Evolutionary conservation across 2,329 filamentous ascomycete genomes (phyloP).

Genomic region (Eutypa lata): DNA sequence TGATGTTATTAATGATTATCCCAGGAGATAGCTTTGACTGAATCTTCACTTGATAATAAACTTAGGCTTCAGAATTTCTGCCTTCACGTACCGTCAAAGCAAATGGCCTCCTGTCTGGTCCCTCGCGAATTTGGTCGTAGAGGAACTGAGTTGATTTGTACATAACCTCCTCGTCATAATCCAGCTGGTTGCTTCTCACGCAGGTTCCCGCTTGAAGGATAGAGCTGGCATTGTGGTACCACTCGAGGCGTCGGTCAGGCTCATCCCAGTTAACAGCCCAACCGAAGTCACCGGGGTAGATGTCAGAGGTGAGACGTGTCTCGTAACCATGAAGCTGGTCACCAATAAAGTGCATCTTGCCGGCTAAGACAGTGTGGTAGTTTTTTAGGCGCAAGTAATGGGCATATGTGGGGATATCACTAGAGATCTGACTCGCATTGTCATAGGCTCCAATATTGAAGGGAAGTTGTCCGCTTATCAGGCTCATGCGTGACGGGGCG

Average conservation of each 20-base stretch:
- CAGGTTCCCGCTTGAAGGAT: conserved; percentile 87
- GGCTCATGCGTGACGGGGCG: conserved; percentile 87
- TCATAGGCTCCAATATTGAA: conserved; percentile 91
- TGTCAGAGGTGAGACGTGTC: conserved; percentile 87
- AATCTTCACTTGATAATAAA: too few relatives aligned
- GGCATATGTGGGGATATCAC: conserved; percentile 85
- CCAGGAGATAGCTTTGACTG: too few relatives aligned
- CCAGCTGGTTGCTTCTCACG: conserved; percentile 88
- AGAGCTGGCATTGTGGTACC: conserved; percentile 95
- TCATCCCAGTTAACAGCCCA: conserved; percentile 97
- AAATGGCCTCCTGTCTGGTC: conserved; percentile 71
- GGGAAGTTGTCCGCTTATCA: conserved; percentile 88
- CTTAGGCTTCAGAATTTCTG: not conserved
- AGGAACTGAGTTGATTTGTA: conserved; percentile 86
- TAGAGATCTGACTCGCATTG: conserved; percentile 80
- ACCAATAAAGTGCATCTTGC: conserved; percentile 97
- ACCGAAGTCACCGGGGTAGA: conserved; percentile 91
- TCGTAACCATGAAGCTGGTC: conserved; percentile 95
- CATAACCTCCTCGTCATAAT: conserved; percentile 96
- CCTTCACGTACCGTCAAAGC: conserved; percentile 63
- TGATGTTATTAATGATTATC: conserved; percentile 4
- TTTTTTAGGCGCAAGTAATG: conserved; percentile 83
- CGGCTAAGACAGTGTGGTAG: conserved; percentile 86
- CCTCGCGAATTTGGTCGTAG: conserved; percentile 85
- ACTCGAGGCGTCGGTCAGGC: conserved; percentile 80